Conservation (phyloP, 1,284 basidiomycete genomes). For the Ustilago shanxiensis region DNA sequence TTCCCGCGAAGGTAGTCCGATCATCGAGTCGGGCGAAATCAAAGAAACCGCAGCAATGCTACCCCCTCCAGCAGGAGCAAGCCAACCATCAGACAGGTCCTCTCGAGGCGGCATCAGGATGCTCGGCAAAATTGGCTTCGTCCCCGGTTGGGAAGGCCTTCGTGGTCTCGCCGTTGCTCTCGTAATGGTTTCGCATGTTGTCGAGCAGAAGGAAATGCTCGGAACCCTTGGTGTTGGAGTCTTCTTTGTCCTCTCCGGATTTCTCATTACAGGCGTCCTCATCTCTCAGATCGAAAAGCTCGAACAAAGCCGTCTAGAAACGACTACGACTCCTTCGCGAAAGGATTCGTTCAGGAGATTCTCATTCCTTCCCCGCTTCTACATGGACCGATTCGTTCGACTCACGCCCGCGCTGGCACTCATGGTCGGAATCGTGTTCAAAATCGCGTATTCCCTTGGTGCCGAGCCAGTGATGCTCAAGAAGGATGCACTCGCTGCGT, state of each 20-base stretch:
- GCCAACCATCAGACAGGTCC: not conserved
- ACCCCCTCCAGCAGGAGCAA: conserved; percentile 11
- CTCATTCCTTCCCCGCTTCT: conserved; percentile 35
- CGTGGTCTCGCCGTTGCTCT: conserved; percentile 30
- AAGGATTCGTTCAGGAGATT: conserved; percentile 20
- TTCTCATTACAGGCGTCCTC: conserved; percentile 51
- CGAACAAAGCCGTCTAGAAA: conserved; percentile 12
- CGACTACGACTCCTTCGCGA: not conserved
- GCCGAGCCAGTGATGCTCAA: not conserved
- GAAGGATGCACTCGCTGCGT: conserved; percentile 23
- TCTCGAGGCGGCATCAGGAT: conserved; percentile 1
- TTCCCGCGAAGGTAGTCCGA: conserved; percentile 19
- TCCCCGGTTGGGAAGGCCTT: conserved; percentile 45
- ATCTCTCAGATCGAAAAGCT: conserved; percentile 37
- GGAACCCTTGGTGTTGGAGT: conserved; percentile 38
- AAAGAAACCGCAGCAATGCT: conserved; percentile 22
- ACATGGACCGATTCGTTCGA: conserved; percentile 36
- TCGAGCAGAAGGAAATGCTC: conserved; percentile 32
- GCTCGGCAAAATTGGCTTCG: conserved; percentile 31
- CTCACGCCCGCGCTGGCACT: conserved; percentile 31
- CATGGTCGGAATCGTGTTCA: conserved; percentile 24
- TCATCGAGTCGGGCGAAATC: not conserved
- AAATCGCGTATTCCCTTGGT: conserved; percentile 11
- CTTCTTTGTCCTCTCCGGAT: conserved; percentile 47
- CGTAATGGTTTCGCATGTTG: conserved; percentile 32